These are phyloP conservation scores for Ophiostoma sp. DNA, from an alignment of 2,329 filamentous ascomycete genomes.

Conservation along the genomic window DNA sequence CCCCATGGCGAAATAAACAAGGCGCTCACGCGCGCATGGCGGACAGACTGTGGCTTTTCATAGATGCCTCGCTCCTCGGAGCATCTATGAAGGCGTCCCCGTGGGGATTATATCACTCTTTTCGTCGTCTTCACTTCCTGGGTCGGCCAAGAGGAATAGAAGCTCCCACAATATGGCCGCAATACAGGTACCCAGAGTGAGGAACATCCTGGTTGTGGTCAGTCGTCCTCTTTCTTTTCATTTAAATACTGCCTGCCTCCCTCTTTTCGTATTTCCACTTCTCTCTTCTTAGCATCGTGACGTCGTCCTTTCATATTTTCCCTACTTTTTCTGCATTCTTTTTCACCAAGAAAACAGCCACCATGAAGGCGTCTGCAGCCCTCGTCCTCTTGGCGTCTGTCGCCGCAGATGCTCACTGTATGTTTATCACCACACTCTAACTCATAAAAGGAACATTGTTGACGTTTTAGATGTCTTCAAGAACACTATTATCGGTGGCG, in stretches of 20 bases:
- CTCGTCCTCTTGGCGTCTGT: slow-evolving; percentile 32
- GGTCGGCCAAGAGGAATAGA: slow-evolving; percentile 12
- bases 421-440: slow-evolving; percentile 17
- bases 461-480: slow-evolving; percentile 43
- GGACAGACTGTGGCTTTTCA: neutral
- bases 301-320: neutral
- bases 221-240: neutral
- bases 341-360: neutral
- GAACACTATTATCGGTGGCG: slow-evolving; percentile 39
- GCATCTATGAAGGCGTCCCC: neutral
- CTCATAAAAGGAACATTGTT: slow-evolving; percentile 18
- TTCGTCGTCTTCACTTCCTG: neutral
- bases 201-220: neutral
- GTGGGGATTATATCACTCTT: neutral
- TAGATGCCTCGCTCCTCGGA: neutral
- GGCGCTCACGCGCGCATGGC: slow-evolving; percentile 7
- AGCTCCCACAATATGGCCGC: neutral
- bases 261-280: neutral
- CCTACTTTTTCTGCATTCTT: neutral
- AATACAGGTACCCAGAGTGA: neutral
- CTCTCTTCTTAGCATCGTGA: neutral
- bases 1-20: slow-evolving; percentile 18
- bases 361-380: slow-evolving; percentile 34
- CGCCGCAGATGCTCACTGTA: slow-evolving; percentile 43
- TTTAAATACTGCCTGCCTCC: neutral